Evolutionary conservation across 495 filamentous ascomycete species (phyloP).

Genomic region (Penicillium malachiteum): DNA sequence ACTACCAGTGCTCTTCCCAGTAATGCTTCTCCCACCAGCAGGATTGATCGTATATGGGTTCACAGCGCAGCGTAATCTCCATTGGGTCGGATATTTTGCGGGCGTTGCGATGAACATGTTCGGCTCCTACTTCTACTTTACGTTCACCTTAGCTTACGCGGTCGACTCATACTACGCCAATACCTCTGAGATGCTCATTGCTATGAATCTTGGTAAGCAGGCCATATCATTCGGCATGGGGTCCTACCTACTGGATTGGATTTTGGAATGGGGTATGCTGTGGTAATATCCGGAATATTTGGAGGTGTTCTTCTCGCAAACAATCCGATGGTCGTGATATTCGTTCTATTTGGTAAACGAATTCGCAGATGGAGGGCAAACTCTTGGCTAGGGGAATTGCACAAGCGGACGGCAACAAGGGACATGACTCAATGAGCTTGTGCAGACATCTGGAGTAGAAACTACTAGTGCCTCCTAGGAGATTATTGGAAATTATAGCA

Average conservation of each 20-base stretch:
- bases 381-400: constrained; percentile 54
- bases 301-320: constrained; percentile 53
- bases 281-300: constrained; percentile 60
- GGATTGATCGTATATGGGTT: constrained; percentile 57
- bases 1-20: constrained; percentile 53
- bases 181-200: constrained; percentile 63
- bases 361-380: constrained; percentile 49
- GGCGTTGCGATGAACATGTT: constrained; percentile 55
- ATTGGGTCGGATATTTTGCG: constrained; percentile 57
- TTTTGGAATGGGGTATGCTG: constrained; percentile 54
- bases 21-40: constrained; percentile 53
- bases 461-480: too few species aligned
- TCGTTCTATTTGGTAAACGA: constrained; percentile 57
- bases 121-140: constrained; percentile 57
- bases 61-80: constrained; percentile 50
- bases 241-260: constrained; percentile 57
- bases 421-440: constrained; percentile 32
- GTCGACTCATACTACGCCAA: constrained; percentile 60
- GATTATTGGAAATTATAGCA: too few species aligned
- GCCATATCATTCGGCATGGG: constrained; percentile 63
- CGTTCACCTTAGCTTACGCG: constrained; percentile 59
- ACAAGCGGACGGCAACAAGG: constrained; percentile 40
- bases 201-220: constrained; percentile 68
- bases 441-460: too few species aligned
- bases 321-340: constrained; percentile 53